Conservation (phyloP, 371 early-diverging fungal genomes). For the Batkoa obscura region DNA sequence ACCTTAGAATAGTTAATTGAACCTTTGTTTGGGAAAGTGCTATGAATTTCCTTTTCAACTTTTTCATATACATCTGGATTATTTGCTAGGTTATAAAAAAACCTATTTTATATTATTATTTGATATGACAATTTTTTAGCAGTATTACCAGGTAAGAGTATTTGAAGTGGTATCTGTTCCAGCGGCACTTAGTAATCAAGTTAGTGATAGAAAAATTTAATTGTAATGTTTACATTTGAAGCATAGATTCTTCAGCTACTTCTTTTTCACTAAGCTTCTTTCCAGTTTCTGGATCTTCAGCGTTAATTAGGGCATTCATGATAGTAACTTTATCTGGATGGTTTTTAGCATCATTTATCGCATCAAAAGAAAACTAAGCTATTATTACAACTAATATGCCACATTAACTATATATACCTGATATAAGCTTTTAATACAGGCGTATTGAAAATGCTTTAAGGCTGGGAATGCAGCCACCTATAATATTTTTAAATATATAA, state of each 20-base stretch:
- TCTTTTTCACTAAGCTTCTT: not conserved
- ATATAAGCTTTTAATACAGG: too few species aligned
- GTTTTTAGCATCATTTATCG: not conserved
- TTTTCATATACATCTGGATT: constrained; percentile 1
- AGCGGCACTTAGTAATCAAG: not conserved
- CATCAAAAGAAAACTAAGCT: not conserved
- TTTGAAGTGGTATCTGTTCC: constrained; percentile 1
- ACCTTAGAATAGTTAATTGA: not conserved
- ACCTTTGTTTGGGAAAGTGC: not conserved
- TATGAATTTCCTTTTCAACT: not conserved
- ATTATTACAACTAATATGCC: too few species aligned
- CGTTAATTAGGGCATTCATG: not conserved
- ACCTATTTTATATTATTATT: not conserved
- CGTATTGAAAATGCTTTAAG: too few species aligned
- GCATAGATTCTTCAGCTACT: not conserved
- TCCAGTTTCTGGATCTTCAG: not conserved
- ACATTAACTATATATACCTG: too few species aligned
- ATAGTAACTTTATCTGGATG: not conserved
- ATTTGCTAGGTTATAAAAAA: not conserved
- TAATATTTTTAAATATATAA: not conserved
- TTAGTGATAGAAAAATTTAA: not conserved
- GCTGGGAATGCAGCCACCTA: not conserved
- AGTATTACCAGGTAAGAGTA: not conserved
- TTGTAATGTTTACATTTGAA: not conserved
- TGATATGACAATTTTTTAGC: not conserved